Conservation (phyloP, 495 filamentous ascomycete species). For the Immersiella caudata region DNA sequence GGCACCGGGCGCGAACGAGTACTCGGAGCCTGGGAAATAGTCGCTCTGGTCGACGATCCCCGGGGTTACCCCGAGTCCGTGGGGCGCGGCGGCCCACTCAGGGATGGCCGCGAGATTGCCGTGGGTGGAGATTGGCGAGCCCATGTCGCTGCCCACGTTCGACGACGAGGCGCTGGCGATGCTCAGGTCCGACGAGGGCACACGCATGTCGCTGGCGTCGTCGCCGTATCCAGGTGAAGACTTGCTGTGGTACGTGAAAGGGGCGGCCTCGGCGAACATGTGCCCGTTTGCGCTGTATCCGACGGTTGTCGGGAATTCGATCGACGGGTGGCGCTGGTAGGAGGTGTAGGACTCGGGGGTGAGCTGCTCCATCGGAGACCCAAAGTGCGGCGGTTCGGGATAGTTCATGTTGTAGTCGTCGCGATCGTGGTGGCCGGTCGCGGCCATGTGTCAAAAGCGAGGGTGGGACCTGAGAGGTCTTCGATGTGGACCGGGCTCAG, state of each 20-base stretch:
- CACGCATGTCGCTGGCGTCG: conserved; percentile 48
- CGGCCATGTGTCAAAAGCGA: conserved; percentile 22
- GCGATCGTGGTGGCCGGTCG: conserved; percentile 29
- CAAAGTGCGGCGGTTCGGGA: conserved; percentile 47
- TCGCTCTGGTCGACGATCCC: conserved; percentile 65
- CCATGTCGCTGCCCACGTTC: conserved; percentile 75
- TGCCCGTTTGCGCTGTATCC: conserved; percentile 40
- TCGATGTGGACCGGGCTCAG: conserved; percentile 12
- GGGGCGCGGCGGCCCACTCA: conserved; percentile 61
- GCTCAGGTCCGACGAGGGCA: conserved; percentile 62
- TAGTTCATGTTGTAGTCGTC: conserved; percentile 48
- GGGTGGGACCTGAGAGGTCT: conserved; percentile 12
- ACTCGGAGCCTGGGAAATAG: conserved; percentile 61
- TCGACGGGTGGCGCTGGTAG: conserved; percentile 41
- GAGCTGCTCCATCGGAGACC: conserved; percentile 45
- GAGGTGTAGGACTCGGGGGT: conserved; percentile 43
- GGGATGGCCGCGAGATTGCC: conserved; percentile 59
- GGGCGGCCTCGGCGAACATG: conserved; percentile 41
- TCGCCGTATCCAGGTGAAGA: conserved; percentile 51
- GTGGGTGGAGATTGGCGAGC: conserved; percentile 74
- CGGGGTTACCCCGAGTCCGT: conserved; percentile 66
- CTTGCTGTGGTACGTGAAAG: conserved; percentile 40
- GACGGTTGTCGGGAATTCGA: conserved; percentile 44
- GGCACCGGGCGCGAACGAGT: conserved; percentile 50
- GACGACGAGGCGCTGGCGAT: conserved; percentile 82